A percentile compares a stretch with the other conserved stretches of the same genome.
phyloP scores from a whole-genome alignment of 768 basidiomycete species.

The Crassisporium funariophilum region DNA sequence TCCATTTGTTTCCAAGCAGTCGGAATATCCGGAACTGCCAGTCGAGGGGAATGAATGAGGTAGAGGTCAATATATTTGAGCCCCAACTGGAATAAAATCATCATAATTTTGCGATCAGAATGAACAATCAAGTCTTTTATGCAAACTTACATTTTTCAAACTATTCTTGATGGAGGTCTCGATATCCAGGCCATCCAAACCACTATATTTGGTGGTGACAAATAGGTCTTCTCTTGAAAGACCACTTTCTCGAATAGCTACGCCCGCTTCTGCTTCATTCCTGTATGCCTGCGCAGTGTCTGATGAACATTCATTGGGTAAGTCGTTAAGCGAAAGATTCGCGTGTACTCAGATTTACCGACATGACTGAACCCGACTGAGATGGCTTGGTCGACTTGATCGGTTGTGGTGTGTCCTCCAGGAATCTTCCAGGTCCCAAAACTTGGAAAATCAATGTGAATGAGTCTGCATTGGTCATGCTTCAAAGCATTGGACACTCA shows the following conservation, averaged over 20 bases:
- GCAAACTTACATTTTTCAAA: conserved; percentile 51
- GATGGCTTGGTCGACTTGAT: conserved; percentile 64
- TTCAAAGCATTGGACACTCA: too few relatives aligned
- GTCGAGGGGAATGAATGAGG: conserved; percentile 61
- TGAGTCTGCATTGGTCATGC: too few relatives aligned
- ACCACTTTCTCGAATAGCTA: conserved; percentile 56
- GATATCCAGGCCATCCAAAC: conserved; percentile 50
- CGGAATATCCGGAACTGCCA: conserved; percentile 59
- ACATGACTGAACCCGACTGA: conserved; percentile 63
- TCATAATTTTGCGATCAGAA: background rate
- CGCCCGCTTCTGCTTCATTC: conserved; percentile 62
- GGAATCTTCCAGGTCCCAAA: conserved; percentile 71
- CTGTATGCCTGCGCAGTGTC: conserved; percentile 63
- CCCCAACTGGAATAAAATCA: conserved; percentile 47
- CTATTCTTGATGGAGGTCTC: conserved; percentile 58
- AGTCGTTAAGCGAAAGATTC: too few relatives aligned
- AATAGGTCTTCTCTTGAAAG: conserved; percentile 57
- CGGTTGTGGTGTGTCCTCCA: conserved; percentile 51
- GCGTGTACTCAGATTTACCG: too few relatives aligned
- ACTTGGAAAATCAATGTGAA: conserved; percentile 16
- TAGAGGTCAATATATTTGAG: conserved; percentile 71
- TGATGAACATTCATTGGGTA: too few relatives aligned
- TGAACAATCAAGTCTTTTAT: too few relatives aligned
- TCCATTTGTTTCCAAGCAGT: conserved; percentile 69
- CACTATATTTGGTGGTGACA: conserved; percentile 70